Percentiles rank a stretch among this genome's conserved stretches.
phyloP scores from a whole-genome alignment of 73 alveolate species.

The Durusdinium trenchii region DNA sequence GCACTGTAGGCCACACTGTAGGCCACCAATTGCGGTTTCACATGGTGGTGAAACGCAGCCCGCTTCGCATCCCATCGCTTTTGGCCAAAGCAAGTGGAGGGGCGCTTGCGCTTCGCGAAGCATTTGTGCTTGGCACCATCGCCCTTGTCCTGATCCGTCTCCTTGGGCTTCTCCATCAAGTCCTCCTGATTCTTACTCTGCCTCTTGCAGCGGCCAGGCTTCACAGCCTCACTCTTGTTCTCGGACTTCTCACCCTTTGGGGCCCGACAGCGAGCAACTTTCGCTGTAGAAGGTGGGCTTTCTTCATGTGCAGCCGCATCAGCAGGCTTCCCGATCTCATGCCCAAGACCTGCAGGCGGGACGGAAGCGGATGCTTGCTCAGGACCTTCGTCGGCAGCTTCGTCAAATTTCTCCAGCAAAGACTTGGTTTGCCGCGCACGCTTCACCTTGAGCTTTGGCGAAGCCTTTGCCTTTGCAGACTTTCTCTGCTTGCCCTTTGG shows the following conservation, averaged over 20 bases:
- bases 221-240: too few species aligned
- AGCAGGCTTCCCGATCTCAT: not conserved
- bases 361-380: too few species aligned
- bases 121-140: not conserved
- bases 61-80: not conserved
- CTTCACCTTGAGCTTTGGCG: not conserved
- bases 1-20: too few species aligned
- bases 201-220: too few species aligned
- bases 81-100: not conserved
- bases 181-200: not conserved
- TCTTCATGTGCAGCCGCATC: not conserved
- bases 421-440: not conserved
- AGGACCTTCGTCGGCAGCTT: too few species aligned
- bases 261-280: too few species aligned
- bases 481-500: not conserved
- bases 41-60: not conserved
- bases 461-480: not conserved
- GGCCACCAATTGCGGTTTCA: not conserved
- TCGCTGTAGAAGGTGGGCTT: not conserved
- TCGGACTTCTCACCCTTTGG: too few species aligned
- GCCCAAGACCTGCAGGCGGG: not conserved
- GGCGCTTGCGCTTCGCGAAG: conserved; percentile 4
- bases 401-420: not conserved
- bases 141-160: not conserved
- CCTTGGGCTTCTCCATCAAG: not conserved